Evolutionary conservation across 768 basidiomycete species (phyloP), one percentile per base, ranked within the genome.

Genomic region (Nevesoporus exiguus): DNA sequence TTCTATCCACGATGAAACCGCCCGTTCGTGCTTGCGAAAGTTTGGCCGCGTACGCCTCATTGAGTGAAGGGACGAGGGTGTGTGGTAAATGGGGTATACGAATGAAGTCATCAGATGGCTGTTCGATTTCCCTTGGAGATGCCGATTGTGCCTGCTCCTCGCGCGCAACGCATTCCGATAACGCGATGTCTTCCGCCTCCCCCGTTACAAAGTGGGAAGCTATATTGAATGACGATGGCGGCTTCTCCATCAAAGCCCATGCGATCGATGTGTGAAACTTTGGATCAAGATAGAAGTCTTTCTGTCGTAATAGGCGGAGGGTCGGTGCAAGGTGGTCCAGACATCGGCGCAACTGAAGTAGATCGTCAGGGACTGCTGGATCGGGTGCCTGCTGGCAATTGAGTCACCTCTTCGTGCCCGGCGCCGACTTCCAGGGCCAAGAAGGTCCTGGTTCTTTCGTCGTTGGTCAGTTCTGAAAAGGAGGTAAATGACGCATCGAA

Each of bases 261-360:
- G 85, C 92, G 51, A 97, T 83, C 2, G 93, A 95, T 13, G 88
- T 80, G 66, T 98, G 95, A 64, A 94, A 97, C 42, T 85, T 82
- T 19, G 95, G 93, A 29, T 81, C 73, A 31, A 74, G 63, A 71
- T 98, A 96, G 70, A 91, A 97, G 52, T 80, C 78, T 58, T 86
- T 84, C 60, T 95, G 88, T 49, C 86, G 84, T 31, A 91, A 73
- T 3, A 69, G 65, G 27, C 72, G 72, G 43, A 96, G 72, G 7
- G 77, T 73, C 1, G 87, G 85, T 5, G 78, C 74, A 39, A 97
- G 69, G 22, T 75, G 73, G 45, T 80, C 73, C 2, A 82, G 74
- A 40, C 93, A 70, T 8, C 66, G 62, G 54, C 73, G 71, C 13
- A 94, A 71, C 94, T 96, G 57, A 54, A 50, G 44, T 52, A 42